Base-by-base conservation (phyloP, 345 rosid species). In the Salix udensis region DNA sequence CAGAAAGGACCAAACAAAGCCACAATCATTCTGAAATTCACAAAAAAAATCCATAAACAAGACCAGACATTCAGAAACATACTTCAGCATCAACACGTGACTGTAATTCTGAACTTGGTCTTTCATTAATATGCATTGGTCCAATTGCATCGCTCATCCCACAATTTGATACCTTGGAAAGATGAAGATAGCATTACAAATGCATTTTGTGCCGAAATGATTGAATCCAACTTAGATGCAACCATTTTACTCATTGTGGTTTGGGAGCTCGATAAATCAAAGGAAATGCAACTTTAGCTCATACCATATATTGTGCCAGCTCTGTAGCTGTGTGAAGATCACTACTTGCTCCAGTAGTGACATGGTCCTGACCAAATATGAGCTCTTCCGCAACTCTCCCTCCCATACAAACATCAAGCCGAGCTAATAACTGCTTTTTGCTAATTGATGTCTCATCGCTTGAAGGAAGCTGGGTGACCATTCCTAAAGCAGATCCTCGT, bases 301-400 rank as follows among this genome's bases (percentile, higher is more conserved):
- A 74, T 88, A 93, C 99, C 99, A 96, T 96, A 76, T 93, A 96
- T 19, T 90, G 92, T 4, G 98, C 99, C 82, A 96, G 92, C 81
- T 93, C 97, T 7, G 99, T 96, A 71, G 99, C 99, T 10, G 91
- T 88, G 39, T 86, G 82, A 52, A 96, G 94, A 88, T 96, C 99
- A 65, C 97, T 92, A 82, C 97, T 96, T 11, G 99, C 99, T 68
- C 98, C 99, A 39, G 98, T 96, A 52, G 99, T 96, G 79, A 96
- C 75, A 73, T 89, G 80, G 83, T 96, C 99, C 73, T 70, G 87
- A 60, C 99, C 99, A 82, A 96, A 96, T 73, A 93, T 89, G 76
- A 96, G 97, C 85, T 96, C 99, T 83, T 96, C 99, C 5, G 99
- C 99, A 62, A 89, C 99, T 88, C 99, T 90, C 83, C 99, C 99